A percentile compares a stretch with the other conserved stretches of the same genome.
phyloP scores from a whole-genome alignment of 257 asterid genomes.

The Capsicum chinense region DNA sequence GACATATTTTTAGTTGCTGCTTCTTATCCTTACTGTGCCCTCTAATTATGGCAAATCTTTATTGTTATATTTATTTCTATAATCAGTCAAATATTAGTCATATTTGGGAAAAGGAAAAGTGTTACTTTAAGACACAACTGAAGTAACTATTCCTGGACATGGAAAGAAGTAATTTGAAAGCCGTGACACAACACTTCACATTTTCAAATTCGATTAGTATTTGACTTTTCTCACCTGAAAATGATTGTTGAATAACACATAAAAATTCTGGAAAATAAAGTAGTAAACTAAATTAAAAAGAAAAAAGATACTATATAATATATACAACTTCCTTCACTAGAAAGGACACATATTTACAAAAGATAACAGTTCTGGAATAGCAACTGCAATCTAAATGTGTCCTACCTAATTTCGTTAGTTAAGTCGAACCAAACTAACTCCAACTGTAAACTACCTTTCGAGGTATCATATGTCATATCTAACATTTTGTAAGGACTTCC shows the following conservation, averaged over 20 bases:
- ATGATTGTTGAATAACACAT: background rate
- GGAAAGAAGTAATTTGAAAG: background rate
- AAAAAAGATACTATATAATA: background rate
- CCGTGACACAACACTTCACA: background rate
- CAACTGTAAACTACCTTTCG: background rate
- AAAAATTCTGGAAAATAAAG: background rate
- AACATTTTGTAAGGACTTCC: constrained; percentile 27
- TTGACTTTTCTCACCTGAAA: background rate
- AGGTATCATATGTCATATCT: background rate
- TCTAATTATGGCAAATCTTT: background rate
- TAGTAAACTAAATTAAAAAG: background rate
- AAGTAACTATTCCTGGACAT: background rate
- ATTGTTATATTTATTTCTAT: background rate
- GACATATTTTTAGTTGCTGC: background rate
- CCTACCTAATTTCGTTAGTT: constrained; percentile 48
- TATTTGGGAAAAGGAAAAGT: background rate
- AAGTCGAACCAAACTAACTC: constrained; percentile 38
- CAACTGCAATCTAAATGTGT: constrained; percentile 38
- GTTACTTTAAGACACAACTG: background rate
- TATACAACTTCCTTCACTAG: constrained; percentile 44
- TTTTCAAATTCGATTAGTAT: background rate
- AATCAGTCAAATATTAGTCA: background rate
- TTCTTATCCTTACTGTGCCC: background rate
- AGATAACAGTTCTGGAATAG: constrained; percentile 31
- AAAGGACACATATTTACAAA: constrained; percentile 34